Evolutionary conservation across 2,329 filamentous ascomycete species (phyloP).

Genomic region (Colletotrichum eleusines): DNA sequence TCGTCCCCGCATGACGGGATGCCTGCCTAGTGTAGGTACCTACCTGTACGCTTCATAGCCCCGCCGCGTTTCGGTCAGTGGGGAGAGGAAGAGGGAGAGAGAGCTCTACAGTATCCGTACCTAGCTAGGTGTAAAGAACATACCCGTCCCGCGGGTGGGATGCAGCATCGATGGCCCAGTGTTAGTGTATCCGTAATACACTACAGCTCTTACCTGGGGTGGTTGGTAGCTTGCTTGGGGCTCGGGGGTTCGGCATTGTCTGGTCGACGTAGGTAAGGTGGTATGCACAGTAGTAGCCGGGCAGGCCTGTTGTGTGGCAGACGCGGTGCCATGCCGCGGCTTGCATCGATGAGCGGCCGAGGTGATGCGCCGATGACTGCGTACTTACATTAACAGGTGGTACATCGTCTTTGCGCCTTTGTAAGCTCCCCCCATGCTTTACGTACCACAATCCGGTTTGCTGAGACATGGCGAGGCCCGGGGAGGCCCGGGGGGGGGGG

Average conservation of each 20-base stretch:
- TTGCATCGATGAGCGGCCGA: slow-evolving; percentile 29
- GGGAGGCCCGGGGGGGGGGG: slow-evolving; percentile 15
- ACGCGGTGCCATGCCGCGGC: slow-evolving; percentile 5
- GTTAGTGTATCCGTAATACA: too few species aligned
- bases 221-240: slow-evolving; percentile 11
- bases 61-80: slow-evolving; percentile 30
- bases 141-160: background rate
- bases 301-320: too few species aligned
- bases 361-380: slow-evolving; percentile 39
- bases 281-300: too few species aligned
- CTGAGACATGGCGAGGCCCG: slow-evolving; percentile 28
- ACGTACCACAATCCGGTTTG: slow-evolving; percentile 21
- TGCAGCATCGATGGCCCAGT: too few species aligned
- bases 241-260: slow-evolving; percentile 40
- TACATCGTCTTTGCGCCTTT: slow-evolving; percentile 14
- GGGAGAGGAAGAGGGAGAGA: background rate
- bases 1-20: slow-evolving; percentile 34
- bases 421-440: slow-evolving; percentile 27
- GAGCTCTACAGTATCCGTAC: too few species aligned
- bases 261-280: slow-evolving; percentile 11
- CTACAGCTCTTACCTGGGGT: slow-evolving; percentile 27
- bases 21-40: too few species aligned
- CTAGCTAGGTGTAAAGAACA: too few species aligned
- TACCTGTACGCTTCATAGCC: slow-evolving; percentile 12
- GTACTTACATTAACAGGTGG: too few species aligned